These are phyloP conservation scores for Colletotrichum sp. DNA, from an alignment of 2,329 filamentous ascomycete species.

Conservation along the genomic window DNA sequence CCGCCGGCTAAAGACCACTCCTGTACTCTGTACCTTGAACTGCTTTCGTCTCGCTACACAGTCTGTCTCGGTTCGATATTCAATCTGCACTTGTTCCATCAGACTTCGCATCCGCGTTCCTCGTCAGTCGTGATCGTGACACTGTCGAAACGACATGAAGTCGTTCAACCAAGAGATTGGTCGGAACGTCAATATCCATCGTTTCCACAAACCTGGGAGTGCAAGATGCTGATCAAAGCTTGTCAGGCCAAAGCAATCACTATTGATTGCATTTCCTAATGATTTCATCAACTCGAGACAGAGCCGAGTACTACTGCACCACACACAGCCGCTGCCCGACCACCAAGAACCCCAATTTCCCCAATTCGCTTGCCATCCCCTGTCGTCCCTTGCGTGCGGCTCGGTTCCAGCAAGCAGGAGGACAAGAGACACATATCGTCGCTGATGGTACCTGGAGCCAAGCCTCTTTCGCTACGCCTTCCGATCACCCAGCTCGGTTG, in stretches of 20 bases:
- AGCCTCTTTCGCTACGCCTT: constrained; percentile 3
- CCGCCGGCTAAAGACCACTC: background rate
- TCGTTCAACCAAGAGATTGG: background rate
- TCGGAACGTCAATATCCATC: background rate
- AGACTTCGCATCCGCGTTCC: background rate
- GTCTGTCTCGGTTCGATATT: too few species aligned
- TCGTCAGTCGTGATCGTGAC: background rate
- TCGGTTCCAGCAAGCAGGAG: background rate
- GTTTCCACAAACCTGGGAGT: background rate
- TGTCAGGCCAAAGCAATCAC: background rate
- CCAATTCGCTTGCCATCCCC: background rate
- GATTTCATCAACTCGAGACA: background rate
- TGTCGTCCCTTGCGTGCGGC: constrained; percentile 8
- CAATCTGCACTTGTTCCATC: background rate
- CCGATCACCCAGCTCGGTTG: background rate
- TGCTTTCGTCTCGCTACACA: background rate
- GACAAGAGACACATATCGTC: background rate
- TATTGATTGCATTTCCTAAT: background rate
- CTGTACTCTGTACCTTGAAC: background rate
- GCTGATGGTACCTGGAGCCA: constrained; percentile 8
- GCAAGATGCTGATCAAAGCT: background rate
- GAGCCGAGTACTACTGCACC: background rate
- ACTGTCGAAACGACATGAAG: background rate
- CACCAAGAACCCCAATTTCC: background rate
- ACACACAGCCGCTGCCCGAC: background rate